Conservation (phyloP, 768 basidiomycete species). For the Lentinula detonsa region DNA sequence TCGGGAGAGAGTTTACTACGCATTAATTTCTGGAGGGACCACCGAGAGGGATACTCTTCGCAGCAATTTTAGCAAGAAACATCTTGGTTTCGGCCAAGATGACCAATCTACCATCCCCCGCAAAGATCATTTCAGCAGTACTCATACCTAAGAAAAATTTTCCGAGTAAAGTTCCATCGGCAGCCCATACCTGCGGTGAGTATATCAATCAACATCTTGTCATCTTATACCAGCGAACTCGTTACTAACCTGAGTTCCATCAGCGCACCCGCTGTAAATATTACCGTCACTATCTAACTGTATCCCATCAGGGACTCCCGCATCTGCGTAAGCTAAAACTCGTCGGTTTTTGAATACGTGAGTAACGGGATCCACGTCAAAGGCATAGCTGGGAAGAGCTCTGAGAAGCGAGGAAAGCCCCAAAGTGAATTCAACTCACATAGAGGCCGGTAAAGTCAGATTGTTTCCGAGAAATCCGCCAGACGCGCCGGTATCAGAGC, state of each 20-base stretch:
- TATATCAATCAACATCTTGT: neutral
- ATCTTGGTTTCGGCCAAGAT: conserved; percentile 44
- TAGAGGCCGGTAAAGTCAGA: conserved; percentile 18
- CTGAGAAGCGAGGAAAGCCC: neutral
- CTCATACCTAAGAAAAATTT: conserved; percentile 52
- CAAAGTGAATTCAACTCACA: conserved; percentile 10
- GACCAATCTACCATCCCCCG: conserved; percentile 33
- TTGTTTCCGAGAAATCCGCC: conserved; percentile 15
- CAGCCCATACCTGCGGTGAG: conserved; percentile 41
- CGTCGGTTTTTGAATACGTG: conserved; percentile 40
- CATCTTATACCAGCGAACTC: neutral
- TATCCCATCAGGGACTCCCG: conserved; percentile 42
- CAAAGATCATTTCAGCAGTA: conserved; percentile 42
- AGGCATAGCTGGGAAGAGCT: conserved; percentile 35
- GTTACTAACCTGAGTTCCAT: conserved; percentile 51
- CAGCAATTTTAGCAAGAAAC: conserved; percentile 40
- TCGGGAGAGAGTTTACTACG: neutral
- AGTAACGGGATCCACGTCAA: conserved; percentile 38
- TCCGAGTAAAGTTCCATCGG: conserved; percentile 50
- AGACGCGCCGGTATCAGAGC: conserved; percentile 17
- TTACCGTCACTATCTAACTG: conserved; percentile 46
- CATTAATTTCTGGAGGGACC: neutral
- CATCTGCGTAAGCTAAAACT: conserved; percentile 45
- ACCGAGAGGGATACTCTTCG: conserved; percentile 17
- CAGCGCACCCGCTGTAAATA: conserved; percentile 45